These are phyloP conservation scores for Moesziomyces sp. DNA, from an alignment of 1,284 basidiomycete genomes.

Conservation along the genomic window DNA sequence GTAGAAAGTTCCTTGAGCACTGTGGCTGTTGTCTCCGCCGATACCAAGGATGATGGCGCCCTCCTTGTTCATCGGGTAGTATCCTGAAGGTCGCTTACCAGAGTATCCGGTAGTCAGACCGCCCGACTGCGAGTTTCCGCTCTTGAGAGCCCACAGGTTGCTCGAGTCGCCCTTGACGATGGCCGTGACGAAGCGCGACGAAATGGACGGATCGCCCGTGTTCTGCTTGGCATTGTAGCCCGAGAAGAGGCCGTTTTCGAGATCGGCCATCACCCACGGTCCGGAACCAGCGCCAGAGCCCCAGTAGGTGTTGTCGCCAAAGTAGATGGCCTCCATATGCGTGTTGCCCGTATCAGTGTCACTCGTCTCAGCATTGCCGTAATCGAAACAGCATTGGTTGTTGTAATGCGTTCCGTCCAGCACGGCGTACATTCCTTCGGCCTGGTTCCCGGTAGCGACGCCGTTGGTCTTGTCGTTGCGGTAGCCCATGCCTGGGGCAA, in stretches of 20 bases:
- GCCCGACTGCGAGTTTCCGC: conserved; percentile 22
- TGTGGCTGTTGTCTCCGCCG: conserved; percentile 35
- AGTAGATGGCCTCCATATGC: conserved; percentile 38
- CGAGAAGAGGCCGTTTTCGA: conserved; percentile 24
- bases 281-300: conserved; percentile 18
- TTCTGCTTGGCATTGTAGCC: conserved; percentile 23
- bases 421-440: conserved; percentile 32
- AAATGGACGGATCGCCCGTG: conserved; percentile 9
- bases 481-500: conserved; percentile 19
- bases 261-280: conserved; percentile 24
- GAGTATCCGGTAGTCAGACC: conserved; percentile 18
- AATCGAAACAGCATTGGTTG: conserved; percentile 28
- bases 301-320: conserved; percentile 25
- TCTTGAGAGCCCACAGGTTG: conserved; percentile 24
- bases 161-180: conserved; percentile 32
- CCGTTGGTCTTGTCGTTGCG: conserved; percentile 33
- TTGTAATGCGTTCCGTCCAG: conserved; percentile 20
- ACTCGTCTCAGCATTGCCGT: conserved; percentile 30
- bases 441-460: conserved; percentile 32
- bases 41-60: conserved; percentile 36
- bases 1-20: conserved; percentile 29
- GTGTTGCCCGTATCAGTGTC: conserved; percentile 17
- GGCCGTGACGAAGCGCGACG: conserved; percentile 18
- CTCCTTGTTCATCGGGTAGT: conserved; percentile 39
- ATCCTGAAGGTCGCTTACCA: conserved; percentile 18